Evolutionary conservation across 2,329 filamentous ascomycete species (phyloP).

Genomic region (Aspergillus pseudoviridinutans): DNA sequence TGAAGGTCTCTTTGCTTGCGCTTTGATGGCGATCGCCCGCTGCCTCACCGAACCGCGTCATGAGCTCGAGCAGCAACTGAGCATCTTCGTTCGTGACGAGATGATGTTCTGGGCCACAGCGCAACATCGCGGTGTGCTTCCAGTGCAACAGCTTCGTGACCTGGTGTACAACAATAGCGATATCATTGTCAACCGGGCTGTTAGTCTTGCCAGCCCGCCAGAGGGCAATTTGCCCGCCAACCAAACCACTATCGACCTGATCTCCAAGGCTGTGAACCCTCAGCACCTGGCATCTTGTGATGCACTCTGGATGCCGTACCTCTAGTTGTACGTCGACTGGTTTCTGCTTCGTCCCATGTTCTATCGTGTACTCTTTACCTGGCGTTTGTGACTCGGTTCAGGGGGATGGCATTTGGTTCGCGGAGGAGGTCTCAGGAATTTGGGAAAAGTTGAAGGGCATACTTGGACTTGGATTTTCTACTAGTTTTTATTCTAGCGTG

Average conservation of each 20-base stretch:
- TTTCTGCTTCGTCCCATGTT: slow-evolving; percentile 5
- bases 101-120: slow-evolving; percentile 96
- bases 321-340: slow-evolving; percentile 48
- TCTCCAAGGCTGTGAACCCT: slow-evolving; percentile 89
- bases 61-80: slow-evolving; percentile 92
- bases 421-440: background rate
- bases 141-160: slow-evolving; percentile 68
- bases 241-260: slow-evolving; percentile 92
- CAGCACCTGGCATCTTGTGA: slow-evolving; percentile 84
- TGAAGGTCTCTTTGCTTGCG: slow-evolving; percentile 92
- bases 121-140: slow-evolving; percentile 62
- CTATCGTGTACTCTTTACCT: slow-evolving; percentile 12
- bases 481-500: slow-evolving; percentile 19
- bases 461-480: background rate
- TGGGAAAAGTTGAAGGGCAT: background rate
- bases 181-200: slow-evolving; percentile 83
- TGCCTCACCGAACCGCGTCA: slow-evolving; percentile 77
- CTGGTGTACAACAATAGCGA: slow-evolving; percentile 83
- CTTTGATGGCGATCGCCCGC: slow-evolving; percentile 92
- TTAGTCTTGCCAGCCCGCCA: slow-evolving; percentile 74
- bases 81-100: slow-evolving; percentile 93
- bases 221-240: slow-evolving; percentile 81
- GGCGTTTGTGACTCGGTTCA: slow-evolving; percentile 12
- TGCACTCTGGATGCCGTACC: slow-evolving; percentile 94
- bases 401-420: slow-evolving; percentile 1